Conservation (phyloP, 441 rosid species). For the Jatropha multifida region DNA sequence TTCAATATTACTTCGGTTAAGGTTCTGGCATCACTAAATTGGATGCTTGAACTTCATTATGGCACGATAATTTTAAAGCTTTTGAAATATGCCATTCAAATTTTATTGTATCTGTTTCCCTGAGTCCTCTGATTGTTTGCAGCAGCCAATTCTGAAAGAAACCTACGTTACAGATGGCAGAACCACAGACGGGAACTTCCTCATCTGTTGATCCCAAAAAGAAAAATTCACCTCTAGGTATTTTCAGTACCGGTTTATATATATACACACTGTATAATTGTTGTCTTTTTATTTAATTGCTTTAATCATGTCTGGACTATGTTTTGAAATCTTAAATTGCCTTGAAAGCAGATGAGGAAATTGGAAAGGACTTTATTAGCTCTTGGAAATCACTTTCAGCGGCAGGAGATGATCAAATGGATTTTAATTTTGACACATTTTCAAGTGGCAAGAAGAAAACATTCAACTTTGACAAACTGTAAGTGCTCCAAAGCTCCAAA, state of each 20-base stretch:
- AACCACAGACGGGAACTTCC: conserved; percentile 44
- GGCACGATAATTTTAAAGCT: background rate
- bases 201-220: conserved; percentile 41
- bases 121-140: background rate
- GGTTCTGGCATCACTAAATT: background rate
- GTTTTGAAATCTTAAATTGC: conserved; percentile 17
- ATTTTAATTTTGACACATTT: conserved; percentile 59
- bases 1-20: background rate
- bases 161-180: conserved; percentile 46
- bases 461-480: conserved; percentile 66
- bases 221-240: conserved; percentile 61
- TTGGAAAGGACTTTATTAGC: conserved; percentile 70
- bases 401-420: conserved; percentile 59
- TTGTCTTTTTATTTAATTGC: background rate
- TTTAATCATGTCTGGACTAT: conserved; percentile 1
- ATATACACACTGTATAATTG: background rate
- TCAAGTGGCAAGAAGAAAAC: conserved; percentile 55
- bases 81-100: background rate
- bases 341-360: conserved; percentile 56
- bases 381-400: conserved; percentile 79
- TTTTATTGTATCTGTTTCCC: background rate
- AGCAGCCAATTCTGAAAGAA: background rate
- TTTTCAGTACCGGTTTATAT: conserved; percentile 3
- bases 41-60: background rate
- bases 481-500: conserved; percentile 33